Base-by-base conservation (phyloP, 768 basidiomycete species). In the Tricholoma terreum region DNA sequence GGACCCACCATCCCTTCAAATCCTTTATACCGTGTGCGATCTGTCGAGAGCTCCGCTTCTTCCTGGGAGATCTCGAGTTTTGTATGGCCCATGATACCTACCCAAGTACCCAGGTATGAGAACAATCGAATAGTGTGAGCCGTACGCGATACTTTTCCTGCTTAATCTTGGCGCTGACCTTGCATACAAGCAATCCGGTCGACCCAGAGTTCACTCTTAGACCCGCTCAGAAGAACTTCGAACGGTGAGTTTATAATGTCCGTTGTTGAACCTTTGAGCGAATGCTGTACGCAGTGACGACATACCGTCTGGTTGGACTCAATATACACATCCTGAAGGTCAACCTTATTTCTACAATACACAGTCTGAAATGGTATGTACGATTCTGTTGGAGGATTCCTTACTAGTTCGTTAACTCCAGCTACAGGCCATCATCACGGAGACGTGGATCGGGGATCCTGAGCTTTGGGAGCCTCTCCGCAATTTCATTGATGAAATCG, bases 391-490 rank as follows among this genome's bases (percentile, higher is more conserved):
- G 9, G 24, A 19, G 17, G 19, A 27, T 22, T 21, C 22, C 12
- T 17, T 15, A 31, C 45, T 27, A 17, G 27, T 15, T 24, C 2
- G 11, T 9, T 11, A 12, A 40, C 21, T 31, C 9, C 19, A 4
- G 15, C 15, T 45, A 35, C 33, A 77, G 73, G 72, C 66, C 36
- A 72, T 79, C 5, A 70, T 76, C 17, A 79, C 80, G 1, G 80
- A 81, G 33, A 69, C 70, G 33, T 59, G 79, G 56, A 60, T 80
- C 35, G 69, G 66, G 15, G 65, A 79, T 11, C 24, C 21, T 2
- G 64, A 60, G 0, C 61, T 73, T 3, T 56, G 27, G 6, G 45
- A 38, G 0, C 71, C 71, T 15, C 67, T 81, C 7, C 27, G 10
- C 10, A 33, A 33, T 14, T 61, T 33, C 43, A 52, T 34, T 8